Percentiles rank a stretch among this genome's conserved stretches.
Evolutionary conservation across 352 stramenopile genomes (phyloP).

Genomic region (Phytopythium helicoides): DNA sequence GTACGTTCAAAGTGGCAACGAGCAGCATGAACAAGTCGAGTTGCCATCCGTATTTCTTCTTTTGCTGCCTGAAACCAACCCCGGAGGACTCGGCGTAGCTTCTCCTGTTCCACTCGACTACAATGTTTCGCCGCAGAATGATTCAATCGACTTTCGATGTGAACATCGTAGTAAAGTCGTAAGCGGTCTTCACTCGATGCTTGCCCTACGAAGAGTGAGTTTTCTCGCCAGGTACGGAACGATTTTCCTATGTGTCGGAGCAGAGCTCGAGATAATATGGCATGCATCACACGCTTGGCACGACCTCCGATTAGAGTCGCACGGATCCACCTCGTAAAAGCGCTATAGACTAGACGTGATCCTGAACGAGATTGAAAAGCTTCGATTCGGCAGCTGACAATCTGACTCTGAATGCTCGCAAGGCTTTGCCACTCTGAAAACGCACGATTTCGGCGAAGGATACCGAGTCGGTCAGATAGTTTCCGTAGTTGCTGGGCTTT

Average conservation of each 20-base stretch:
- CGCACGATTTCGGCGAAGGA: slow-evolving; percentile 25
- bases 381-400: slow-evolving; percentile 38
- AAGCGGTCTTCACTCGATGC: neutral
- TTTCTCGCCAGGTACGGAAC: slow-evolving; percentile 20
- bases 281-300: slow-evolving; percentile 9
- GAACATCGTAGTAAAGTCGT: neutral
- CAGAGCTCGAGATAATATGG: slow-evolving; percentile 8
- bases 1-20: neutral
- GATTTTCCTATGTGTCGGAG: neutral
- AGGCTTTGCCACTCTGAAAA: slow-evolving; percentile 38
- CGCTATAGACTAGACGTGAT: slow-evolving; percentile 11
- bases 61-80: neutral
- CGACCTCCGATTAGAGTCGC: slow-evolving; percentile 1
- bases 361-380: slow-evolving; percentile 37
- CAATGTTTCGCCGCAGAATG: neutral
- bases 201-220: neutral
- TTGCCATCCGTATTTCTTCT: neutral
- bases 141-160: neutral
- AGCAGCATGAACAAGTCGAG: neutral
- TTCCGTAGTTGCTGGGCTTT: slow-evolving; percentile 28
- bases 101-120: neutral
- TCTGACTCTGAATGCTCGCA: slow-evolving; percentile 21
- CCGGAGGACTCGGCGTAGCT: neutral
- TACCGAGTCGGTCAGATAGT: slow-evolving; percentile 13
- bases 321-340: slow-evolving; percentile 26